Conservation (phyloP, 1,139 yeast species). For the Kodamaea fungicola region DNA sequence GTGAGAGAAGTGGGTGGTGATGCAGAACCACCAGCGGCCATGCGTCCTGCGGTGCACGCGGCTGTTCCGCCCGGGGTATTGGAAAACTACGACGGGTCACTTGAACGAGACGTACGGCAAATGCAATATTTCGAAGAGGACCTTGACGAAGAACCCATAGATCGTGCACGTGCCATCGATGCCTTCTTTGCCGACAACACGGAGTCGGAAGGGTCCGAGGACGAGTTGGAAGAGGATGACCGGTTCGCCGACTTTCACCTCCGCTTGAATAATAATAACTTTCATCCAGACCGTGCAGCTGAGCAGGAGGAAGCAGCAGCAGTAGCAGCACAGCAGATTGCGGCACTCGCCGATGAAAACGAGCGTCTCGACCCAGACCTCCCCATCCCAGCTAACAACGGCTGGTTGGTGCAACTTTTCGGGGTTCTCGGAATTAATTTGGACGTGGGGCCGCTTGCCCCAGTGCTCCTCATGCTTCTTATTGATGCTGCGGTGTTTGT, state of each 20-base stretch:
- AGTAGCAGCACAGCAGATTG: slow-evolving; percentile 12
- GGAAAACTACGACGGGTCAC: background rate
- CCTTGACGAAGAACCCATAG: slow-evolving; percentile 4
- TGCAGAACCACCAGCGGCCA: no score
- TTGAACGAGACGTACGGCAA: background rate
- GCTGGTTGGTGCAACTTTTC: slow-evolving; percentile 20
- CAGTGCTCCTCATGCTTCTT: slow-evolving; percentile 31
- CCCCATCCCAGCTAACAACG: slow-evolving; percentile 6
- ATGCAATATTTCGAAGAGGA: slow-evolving; percentile 3
- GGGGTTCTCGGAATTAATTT: slow-evolving; percentile 34
- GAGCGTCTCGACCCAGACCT: slow-evolving; percentile 1
- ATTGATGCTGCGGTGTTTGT: slow-evolving; percentile 42
- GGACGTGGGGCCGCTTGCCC: slow-evolving; percentile 30
- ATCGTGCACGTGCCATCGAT: slow-evolving; percentile 2
- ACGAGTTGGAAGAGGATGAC: background rate
- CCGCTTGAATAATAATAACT: slow-evolving; percentile 2
- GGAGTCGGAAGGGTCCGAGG: background rate
- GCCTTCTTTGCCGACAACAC: background rate
- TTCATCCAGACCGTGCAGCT: slow-evolving; percentile 1
- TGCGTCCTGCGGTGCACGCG: no score
- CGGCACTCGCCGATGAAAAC: slow-evolving; percentile 10
- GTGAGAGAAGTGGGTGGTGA: no score
- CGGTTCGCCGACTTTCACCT: slow-evolving; percentile 2
- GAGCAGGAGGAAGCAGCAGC: slow-evolving; percentile 12
- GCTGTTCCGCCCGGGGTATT: background rate